Evolutionary conservation across 306 rosid species (phyloP).

Genomic region (Prunus salicina): DNA sequence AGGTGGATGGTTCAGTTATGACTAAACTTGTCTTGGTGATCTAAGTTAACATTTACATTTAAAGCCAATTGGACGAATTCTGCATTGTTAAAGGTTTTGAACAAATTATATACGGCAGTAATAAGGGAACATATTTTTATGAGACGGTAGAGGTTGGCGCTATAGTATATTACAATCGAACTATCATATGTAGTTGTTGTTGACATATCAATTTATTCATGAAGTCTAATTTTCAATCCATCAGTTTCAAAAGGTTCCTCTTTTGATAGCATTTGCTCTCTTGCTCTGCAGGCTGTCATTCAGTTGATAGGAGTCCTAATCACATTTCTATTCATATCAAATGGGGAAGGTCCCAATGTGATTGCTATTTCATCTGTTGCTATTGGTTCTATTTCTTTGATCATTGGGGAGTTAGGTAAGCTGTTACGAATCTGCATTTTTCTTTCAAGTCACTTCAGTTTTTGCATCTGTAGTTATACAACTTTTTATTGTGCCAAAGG

Average conservation of each 20-base stretch:
- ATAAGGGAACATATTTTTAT: neutral
- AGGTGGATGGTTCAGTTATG: neutral
- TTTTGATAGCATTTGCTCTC: constrained; percentile 15
- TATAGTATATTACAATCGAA: neutral
- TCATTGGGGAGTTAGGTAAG: constrained; percentile 64
- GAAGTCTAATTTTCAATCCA: neutral
- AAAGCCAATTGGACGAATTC: neutral
- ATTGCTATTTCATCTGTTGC: constrained; percentile 45
- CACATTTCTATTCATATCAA: constrained; percentile 34
- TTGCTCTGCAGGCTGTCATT: constrained; percentile 53
- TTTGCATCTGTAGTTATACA: neutral
- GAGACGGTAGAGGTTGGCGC: neutral
- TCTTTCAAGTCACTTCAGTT: neutral
- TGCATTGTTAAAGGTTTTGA: neutral
- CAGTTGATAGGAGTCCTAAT: constrained; percentile 42
- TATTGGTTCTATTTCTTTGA: constrained; percentile 43
- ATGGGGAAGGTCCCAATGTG: constrained; percentile 36
- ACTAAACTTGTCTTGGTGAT: neutral
- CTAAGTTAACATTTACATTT: neutral
- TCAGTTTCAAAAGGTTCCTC: neutral
- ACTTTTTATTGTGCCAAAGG: constrained; percentile 46
- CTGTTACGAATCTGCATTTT: neutral
- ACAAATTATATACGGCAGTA: neutral
- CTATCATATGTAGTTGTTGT: neutral
- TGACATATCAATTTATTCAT: neutral